Evolutionary conservation across 2,329 filamentous ascomycete species (phyloP), one percentile per base, ranked within the genome.

Genomic region (Gaeumannomyces sp.): DNA sequence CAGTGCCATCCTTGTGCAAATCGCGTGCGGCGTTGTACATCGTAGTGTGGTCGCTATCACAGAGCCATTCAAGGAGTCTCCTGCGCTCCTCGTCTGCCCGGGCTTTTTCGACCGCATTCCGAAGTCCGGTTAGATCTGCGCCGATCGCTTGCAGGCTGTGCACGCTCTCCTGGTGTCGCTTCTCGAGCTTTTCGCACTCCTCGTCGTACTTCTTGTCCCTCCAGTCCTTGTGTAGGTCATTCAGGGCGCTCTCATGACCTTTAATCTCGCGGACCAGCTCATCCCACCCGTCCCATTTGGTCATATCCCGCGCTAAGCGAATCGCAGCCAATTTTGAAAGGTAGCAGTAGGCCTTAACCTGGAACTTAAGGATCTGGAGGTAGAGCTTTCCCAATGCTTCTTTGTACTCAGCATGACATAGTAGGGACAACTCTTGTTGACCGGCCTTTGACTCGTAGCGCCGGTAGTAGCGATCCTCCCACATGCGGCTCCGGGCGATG

Each of bases 401-500:
- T 14, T 27, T 27, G n/a, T 58, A 58, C 13, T 4, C 56, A 4
- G n/a, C 1, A 58, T 58, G 56, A 13, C n/a, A n/a, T n/a, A 4
- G 56, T 1, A 58, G n/a, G 16, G 56, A 58, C n/a, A 4, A 8
- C 4, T 25, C 56, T 1, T 58, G 56, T 28, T 58, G 56, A 19
- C 14, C 3, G 4, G 14, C 16, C 14, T 27, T 58, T 8, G 45
- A 29, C 31, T 65, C 64, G 27, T 62, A 66, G 3, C 61, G 63
- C 7, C 61, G 62, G 4, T 10, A 22, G 35, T 69, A 68, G 1
- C 68, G 62, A 6, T 60, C 60, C 60, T 69, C 67, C 60, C 67
- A 61, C 57, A 68, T 66, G 19, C 60, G 62, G 53, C 68, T 64
- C 19, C 60, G 67, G 13, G 45, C 62, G 25, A 68, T 61, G 5